These are phyloP conservation scores for Citrus sp. DNA, from an alignment of 345 rosid species.

Conservation along the genomic window DNA sequence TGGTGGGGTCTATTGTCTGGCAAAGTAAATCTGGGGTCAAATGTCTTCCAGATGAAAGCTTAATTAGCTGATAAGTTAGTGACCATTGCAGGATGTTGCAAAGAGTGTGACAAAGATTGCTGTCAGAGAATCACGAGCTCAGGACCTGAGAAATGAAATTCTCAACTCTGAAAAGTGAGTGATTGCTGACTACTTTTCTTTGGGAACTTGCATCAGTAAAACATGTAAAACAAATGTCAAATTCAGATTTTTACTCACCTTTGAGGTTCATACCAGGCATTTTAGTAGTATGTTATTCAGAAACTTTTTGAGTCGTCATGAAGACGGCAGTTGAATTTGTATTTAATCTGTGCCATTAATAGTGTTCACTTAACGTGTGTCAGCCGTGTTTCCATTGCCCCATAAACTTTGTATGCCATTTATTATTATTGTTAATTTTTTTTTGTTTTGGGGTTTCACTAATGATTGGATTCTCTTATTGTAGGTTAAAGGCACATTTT, in stretches of 20 bases:
- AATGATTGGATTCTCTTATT: constrained; percentile 9
- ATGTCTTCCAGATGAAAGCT: not conserved
- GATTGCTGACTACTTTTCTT: not conserved
- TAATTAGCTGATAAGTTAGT: not conserved
- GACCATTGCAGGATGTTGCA: constrained; percentile 69
- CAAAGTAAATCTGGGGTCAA: not conserved
- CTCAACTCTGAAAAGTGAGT: constrained; percentile 93
- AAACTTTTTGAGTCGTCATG: not conserved
- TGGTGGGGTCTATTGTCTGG: not conserved
- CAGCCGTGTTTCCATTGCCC: not conserved
- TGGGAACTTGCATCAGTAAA: not conserved
- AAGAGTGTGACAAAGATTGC: constrained; percentile 89
- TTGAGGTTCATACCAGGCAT: not conserved
- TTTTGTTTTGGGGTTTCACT: not conserved
- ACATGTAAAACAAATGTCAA: not conserved
- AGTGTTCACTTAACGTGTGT: not conserved
- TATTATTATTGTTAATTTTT: not conserved
- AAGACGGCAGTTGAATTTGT: not conserved
- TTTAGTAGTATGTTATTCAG: not conserved
- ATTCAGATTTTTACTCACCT: not conserved
- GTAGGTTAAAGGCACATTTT: constrained; percentile 87
- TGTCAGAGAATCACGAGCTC: constrained; percentile 83
- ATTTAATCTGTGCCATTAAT: not conserved
- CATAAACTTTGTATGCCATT: not conserved
- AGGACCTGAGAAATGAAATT: constrained; percentile 84